These are phyloP conservation scores for Stramenopiles sp. DNA, from an alignment of 352 stramenopile genomes.

Conservation along the genomic window DNA sequence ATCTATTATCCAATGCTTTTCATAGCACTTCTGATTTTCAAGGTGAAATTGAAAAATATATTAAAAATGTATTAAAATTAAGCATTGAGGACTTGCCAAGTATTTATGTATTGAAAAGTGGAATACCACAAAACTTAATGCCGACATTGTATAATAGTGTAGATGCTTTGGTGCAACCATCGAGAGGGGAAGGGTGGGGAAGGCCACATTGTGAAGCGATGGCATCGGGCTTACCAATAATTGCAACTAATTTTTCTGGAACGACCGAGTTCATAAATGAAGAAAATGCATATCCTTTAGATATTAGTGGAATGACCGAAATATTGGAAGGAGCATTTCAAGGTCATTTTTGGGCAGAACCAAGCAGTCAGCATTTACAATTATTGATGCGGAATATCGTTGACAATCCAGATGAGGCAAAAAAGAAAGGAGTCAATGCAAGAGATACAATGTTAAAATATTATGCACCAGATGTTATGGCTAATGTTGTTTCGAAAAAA, in stretches of 20 bases:
- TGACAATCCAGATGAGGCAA: slow-evolving; percentile 37
- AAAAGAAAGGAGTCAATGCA: slow-evolving; percentile 38
- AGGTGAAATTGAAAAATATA: slow-evolving; percentile 34
- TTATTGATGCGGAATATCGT: slow-evolving; percentile 37
- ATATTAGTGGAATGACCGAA: slow-evolving; percentile 48
- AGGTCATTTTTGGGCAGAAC: slow-evolving; percentile 47
- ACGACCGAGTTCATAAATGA: slow-evolving; percentile 62
- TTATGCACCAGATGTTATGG: slow-evolving; percentile 49
- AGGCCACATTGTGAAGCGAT: slow-evolving; percentile 75
- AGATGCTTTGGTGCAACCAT: slow-evolving; percentile 61
- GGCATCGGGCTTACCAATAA: slow-evolving; percentile 60
- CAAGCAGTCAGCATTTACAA: slow-evolving; percentile 40
- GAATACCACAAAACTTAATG: slow-evolving; percentile 34
- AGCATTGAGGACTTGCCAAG: slow-evolving; percentile 29
- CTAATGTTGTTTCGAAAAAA: slow-evolving; percentile 24
- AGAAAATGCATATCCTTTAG: slow-evolving; percentile 50
- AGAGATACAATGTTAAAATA: slow-evolving; percentile 51
- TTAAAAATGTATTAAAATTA: slow-evolving; percentile 27
- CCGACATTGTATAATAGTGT: slow-evolving; percentile 45
- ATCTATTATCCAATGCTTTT: slow-evolving; percentile 63
- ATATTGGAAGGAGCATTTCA: slow-evolving; percentile 38
- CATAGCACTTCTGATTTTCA: slow-evolving; percentile 27
- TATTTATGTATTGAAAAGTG: slow-evolving; percentile 36
- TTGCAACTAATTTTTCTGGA: slow-evolving; percentile 72
- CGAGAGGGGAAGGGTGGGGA: slow-evolving; percentile 73